Percentiles rank a stretch among this genome's conserved stretches.
Conservation (phyloP, 495 filamentous ascomycete genomes). For the Xylaria scruposa region DNA sequence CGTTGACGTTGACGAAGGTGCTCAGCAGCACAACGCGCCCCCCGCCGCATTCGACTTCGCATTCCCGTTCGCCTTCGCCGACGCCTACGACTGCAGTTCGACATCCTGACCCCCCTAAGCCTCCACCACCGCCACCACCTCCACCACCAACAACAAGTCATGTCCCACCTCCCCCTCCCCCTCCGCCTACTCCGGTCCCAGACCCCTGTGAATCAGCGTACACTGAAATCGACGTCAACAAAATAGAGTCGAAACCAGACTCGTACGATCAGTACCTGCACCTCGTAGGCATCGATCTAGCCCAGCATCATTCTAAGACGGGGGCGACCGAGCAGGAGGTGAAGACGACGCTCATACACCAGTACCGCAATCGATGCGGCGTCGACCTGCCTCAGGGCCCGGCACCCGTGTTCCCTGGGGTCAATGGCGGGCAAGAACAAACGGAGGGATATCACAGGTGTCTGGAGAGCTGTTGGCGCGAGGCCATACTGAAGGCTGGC, state of each 20-base stretch:
- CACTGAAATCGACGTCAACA: slow-evolving; percentile 31
- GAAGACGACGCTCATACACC: slow-evolving; percentile 28
- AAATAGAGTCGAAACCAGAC: slow-evolving; percentile 30
- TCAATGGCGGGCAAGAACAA: not conserved
- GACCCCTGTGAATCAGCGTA: slow-evolving; percentile 28
- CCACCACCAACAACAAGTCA: not conserved
- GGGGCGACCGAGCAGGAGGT: not conserved
- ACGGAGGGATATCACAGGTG: slow-evolving; percentile 8
- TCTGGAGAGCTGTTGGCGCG: slow-evolving; percentile 34
- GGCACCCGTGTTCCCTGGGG: not conserved
- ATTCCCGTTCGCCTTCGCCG: not conserved
- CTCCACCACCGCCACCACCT: not conserved
- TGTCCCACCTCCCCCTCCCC: not conserved
- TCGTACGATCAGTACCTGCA: slow-evolving; percentile 22
- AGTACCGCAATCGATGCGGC: slow-evolving; percentile 36
- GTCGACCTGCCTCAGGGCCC: slow-evolving; percentile 15
- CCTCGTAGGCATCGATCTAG: slow-evolving; percentile 24
- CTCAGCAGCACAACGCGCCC: not conserved
- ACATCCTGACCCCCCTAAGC: not conserved
- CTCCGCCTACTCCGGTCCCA: not conserved
- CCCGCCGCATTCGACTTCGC: not conserved
- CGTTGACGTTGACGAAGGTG: not conserved
- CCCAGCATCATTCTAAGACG: slow-evolving; percentile 25
- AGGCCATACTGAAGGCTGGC: slow-evolving; percentile 24
- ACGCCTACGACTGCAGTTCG: not conserved